Conservation (phyloP, 306 rosid species). For the Lablab purpureus region DNA sequence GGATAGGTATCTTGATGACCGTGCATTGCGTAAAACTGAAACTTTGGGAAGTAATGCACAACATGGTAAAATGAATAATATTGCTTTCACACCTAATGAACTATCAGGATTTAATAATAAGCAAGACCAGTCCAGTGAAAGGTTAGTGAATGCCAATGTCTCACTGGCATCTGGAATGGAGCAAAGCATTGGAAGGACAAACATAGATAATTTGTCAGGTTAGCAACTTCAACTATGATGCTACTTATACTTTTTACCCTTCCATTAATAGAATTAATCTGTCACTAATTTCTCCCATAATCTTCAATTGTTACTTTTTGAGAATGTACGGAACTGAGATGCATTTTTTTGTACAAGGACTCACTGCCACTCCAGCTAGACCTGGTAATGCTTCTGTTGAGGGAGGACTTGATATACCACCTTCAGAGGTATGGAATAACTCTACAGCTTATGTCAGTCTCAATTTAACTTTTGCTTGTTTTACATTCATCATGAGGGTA, state of each 20-base stretch:
- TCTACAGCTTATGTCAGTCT: conserved; percentile 32
- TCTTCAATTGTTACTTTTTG: conserved; percentile 45
- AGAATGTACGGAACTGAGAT: conserved; percentile 48
- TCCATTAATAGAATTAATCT: conserved; percentile 21
- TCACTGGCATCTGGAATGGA: conserved; percentile 66
- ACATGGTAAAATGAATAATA: conserved; percentile 58
- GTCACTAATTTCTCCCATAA: conserved; percentile 30
- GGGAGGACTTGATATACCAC: conserved; percentile 71
- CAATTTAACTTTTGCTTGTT: conserved; percentile 26
- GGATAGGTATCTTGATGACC: conserved; percentile 69
- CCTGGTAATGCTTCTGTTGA: conserved; percentile 64
- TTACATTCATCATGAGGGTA: conserved; percentile 13
- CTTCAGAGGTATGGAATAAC: conserved; percentile 71
- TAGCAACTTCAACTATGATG: conserved; percentile 43
- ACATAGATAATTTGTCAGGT: conserved; percentile 79
- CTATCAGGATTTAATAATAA: conserved; percentile 66
- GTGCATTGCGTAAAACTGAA: conserved; percentile 58
- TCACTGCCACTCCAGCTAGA: conserved; percentile 60
- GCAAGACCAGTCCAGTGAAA: conserved; percentile 68
- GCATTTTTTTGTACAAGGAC: conserved; percentile 60
- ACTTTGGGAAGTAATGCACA: conserved; percentile 53
- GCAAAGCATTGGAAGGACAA: conserved; percentile 70
- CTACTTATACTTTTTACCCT: conserved; percentile 30
- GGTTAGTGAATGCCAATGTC: conserved; percentile 64
- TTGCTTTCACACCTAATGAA: conserved; percentile 67